These are phyloP conservation scores for Claviceps humidiphila DNA, from an alignment of 2,329 filamentous ascomycete species.

Conservation along the genomic window DNA sequence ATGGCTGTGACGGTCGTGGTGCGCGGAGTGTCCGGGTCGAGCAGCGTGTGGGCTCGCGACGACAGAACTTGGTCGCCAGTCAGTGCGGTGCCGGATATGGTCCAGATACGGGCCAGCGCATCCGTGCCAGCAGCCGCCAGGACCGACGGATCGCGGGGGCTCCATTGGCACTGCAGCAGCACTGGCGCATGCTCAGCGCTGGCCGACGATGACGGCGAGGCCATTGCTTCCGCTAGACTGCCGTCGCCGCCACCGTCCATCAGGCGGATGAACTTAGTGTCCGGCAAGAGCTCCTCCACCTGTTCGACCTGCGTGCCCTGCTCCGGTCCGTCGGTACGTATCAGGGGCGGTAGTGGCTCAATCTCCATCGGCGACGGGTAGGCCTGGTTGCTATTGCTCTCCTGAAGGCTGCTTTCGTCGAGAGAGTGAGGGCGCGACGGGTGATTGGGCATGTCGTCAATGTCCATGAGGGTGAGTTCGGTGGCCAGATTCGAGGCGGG, in stretches of 20 bases:
- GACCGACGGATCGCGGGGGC: conserved; percentile 49
- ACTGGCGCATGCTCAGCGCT: conserved; percentile 41
- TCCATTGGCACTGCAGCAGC: conserved; percentile 57
- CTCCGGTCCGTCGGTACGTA: conserved; percentile 48
- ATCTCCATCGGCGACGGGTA: conserved; percentile 52
- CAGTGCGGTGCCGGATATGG: conserved; percentile 36
- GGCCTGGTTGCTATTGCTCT: conserved; percentile 36
- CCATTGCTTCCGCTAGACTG: conserved; percentile 17
- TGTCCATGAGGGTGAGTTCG: conserved; percentile 41
- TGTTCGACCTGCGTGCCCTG: conserved; percentile 53
- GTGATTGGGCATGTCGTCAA: conserved; percentile 28
- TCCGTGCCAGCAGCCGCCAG: conserved; percentile 57
- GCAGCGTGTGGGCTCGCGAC: conserved; percentile 25
- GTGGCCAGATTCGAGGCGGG: conserved; percentile 26
- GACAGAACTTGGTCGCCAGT: conserved; percentile 23
- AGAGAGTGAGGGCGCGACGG: conserved; percentile 10
- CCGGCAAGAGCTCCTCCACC: conserved; percentile 43
- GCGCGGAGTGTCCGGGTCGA: conserved; percentile 39
- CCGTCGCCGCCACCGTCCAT: conserved; percentile 25
- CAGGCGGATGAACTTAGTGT: conserved; percentile 49
- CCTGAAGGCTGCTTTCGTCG: conserved; percentile 17
- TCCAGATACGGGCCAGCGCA: conserved; percentile 58
- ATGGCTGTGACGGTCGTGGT: conserved; percentile 44
- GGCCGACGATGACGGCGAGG: conserved; percentile 23
- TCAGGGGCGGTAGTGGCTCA: conserved; percentile 37